phyloP scores from a whole-genome alignment of 768 basidiomycete genomes.

The Boletus pseudopeckii region DNA sequence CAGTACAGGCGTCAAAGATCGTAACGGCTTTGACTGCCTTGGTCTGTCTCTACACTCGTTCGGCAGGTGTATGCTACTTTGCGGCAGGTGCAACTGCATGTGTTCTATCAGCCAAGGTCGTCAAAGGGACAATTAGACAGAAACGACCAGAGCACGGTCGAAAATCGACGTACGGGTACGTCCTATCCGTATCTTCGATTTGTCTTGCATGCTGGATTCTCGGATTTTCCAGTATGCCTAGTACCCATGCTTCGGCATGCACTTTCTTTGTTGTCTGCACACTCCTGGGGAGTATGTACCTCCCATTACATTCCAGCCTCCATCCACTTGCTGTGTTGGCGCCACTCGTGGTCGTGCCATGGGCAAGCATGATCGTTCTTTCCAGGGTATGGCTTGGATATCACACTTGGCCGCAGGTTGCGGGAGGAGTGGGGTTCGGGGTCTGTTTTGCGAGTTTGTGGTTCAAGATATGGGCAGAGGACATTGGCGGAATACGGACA shows the following conservation, averaged over 20 bases:
- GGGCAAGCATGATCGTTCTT: slow-evolving; percentile 50
- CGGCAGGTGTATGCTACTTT: slow-evolving; percentile 61
- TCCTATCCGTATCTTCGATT: not conserved
- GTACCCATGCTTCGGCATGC: slow-evolving; percentile 73
- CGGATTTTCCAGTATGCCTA: slow-evolving; percentile 64
- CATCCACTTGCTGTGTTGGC: slow-evolving; percentile 31
- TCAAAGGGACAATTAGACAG: slow-evolving; percentile 62
- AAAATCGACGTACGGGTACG: slow-evolving; percentile 69
- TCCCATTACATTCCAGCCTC: slow-evolving; percentile 58
- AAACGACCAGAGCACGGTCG: slow-evolving; percentile 49
- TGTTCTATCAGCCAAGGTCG: slow-evolving; percentile 52
- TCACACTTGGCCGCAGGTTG: slow-evolving; percentile 69
- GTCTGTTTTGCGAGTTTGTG: slow-evolving; percentile 48
- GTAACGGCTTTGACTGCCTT: slow-evolving; percentile 51
- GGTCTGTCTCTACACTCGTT: slow-evolving; percentile 57
- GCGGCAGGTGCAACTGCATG: slow-evolving; percentile 54
- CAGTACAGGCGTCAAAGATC: slow-evolving; percentile 53
- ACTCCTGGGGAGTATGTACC: slow-evolving; percentile 50
- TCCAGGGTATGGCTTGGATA: slow-evolving; percentile 77
- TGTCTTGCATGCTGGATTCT: not conserved
- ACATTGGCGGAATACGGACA: slow-evolving; percentile 21
- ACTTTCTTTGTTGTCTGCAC: slow-evolving; percentile 62
- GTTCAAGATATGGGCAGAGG: slow-evolving; percentile 54
- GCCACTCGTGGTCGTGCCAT: slow-evolving; percentile 53
- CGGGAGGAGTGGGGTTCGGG: slow-evolving; percentile 57